Base-by-base conservation (phyloP, 2,329 filamentous ascomycete species). In the Neopestalotiopsis sp. region DNA sequence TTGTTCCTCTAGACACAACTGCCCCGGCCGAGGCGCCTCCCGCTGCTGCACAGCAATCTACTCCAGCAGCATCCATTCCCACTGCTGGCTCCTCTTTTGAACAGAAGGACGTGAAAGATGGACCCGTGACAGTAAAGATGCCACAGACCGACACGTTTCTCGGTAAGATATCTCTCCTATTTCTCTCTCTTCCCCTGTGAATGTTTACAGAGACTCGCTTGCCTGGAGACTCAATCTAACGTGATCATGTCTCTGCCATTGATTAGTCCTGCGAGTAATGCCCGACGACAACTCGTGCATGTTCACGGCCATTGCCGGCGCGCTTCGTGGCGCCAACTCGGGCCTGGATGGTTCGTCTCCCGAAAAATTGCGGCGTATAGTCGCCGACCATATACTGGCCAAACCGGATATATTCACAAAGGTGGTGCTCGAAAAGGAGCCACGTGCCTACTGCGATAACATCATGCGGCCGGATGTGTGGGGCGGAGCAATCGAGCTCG, bases 221-320 rank as follows among this genome's bases (percentile, higher is more conserved):
- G 17, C 9, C n/a, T 20, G 45, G 45, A n/a, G 45, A 17, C n/a
- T 6, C 5, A 53, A 53, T 20, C 67, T 49, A 59, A 28, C 24
- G 24, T 28, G 24, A 28, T 28, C 24, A 28, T 28, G 24, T 28
- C 24, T 28, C 24, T 28, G 24, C 24, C 24, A 28, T 28, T 28
- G 24, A 28, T n/a, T 58, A 89, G 92, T 97, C 9, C 87, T 98
- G 20, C 91, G 95, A 14, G 93, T 98, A 65, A 98, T 98, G 95
- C 94, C 95, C 4, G 95, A 98, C 77, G 95, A 98, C 80, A 98
- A 98, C 80, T 94, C 91, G 69, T 98, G 95, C 81, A 90, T 98
- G 76, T 98, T 98, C 81, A 92, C 94, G 34, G 95, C 95, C 0
- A 90, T 98, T 61, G 93, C 93, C 17, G 92, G 91, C 67, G 92